Base-by-base conservation (phyloP, 23 red algal genomes). In the Chondrus crispus region DNA sequence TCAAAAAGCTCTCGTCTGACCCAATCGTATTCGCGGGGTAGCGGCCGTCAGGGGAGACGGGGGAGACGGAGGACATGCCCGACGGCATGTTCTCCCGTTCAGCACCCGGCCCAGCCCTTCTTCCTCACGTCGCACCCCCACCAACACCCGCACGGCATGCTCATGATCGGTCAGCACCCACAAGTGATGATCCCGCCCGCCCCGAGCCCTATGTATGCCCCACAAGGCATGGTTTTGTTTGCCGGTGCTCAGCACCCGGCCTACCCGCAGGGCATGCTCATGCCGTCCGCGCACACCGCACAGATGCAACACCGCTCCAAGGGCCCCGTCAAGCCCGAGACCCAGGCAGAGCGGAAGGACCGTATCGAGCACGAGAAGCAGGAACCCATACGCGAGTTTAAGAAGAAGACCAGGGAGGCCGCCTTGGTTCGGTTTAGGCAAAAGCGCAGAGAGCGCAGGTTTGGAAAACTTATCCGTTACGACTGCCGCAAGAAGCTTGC, bases 401-500 rank as follows among this genome's bases (percentile, higher is more conserved):
- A 98, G 88, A 93, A 98, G 76, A 98, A 92, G 60, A 95, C 93
- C 1, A 29, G 96, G 9, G 91, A 98, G 73, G 96, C 96, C 20
- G 96, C 96, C 3, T 75, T 98, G 1, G 87, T 98, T 9, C 92
- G 96, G 45, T 98, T 95, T 79, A 83, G 96, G 9, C 96, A 98
- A 64, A 98, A 98, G 90, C 46, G 91, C 42, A 74, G 82, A 53
- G 96, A 98, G 22, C 51, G 96, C n/a, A 41, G 89, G 58, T 98
- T 95, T 50, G 93, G 84, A 7, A 98, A 98, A 53, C 63, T 95
- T 32, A 94, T 98, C 29, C 66, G 96, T 4, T 98, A 98, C 49
- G 82, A 91, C 11, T 95, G 92, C 68, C 85, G 96, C 6, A 98
- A 98, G 88, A 80, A 78, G 68, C 47, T 98, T 12, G 96, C 96